Percentiles rank a stretch among this genome's conserved stretches.
Conservation (phyloP, 306 rosid species). For the Alnus glutinosa region DNA sequence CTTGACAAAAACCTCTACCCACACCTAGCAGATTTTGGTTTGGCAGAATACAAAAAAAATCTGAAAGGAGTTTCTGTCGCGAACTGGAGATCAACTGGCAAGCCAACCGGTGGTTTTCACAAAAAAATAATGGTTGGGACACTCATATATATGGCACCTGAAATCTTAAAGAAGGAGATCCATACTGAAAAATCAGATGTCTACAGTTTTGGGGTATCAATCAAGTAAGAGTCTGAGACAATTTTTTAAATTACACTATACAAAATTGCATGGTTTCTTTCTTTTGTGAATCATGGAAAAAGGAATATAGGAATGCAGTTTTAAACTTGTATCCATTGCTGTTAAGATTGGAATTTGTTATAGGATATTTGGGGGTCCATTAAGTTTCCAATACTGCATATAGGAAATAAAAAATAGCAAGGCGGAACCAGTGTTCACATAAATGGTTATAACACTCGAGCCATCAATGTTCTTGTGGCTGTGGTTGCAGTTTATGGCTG, state of each 20-base stretch:
- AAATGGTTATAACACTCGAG: neutral
- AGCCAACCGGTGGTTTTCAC: slow-evolving; percentile 98
- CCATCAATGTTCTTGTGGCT: neutral
- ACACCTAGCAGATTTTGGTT: slow-evolving; percentile 89
- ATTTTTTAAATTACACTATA: neutral
- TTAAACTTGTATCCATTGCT: neutral
- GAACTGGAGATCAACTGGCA: slow-evolving; percentile 87
- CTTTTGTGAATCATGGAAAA: slow-evolving; percentile 1
- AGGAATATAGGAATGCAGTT: slow-evolving; percentile 2
- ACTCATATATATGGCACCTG: slow-evolving; percentile 94
- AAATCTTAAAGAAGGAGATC: slow-evolving; percentile 76
- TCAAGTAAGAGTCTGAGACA: slow-evolving; percentile 60
- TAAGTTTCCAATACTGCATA: neutral
- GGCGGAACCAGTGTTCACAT: neutral
- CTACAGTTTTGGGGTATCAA: slow-evolving; percentile 81
- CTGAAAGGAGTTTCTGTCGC: slow-evolving; percentile 64
- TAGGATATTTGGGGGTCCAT: neutral
- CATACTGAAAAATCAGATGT: slow-evolving; percentile 89
- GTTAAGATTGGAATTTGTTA: neutral
- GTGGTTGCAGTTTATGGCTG: neutral
- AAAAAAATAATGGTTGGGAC: slow-evolving; percentile 94
- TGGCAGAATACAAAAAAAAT: slow-evolving; percentile 69
- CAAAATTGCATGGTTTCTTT: slow-evolving; percentile 1
- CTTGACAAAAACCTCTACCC: slow-evolving; percentile 73
- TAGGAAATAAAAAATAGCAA: neutral